phyloP scores from a whole-genome alignment of 805 yeast genomes.

The Hyphopichia homilentoma region DNA sequence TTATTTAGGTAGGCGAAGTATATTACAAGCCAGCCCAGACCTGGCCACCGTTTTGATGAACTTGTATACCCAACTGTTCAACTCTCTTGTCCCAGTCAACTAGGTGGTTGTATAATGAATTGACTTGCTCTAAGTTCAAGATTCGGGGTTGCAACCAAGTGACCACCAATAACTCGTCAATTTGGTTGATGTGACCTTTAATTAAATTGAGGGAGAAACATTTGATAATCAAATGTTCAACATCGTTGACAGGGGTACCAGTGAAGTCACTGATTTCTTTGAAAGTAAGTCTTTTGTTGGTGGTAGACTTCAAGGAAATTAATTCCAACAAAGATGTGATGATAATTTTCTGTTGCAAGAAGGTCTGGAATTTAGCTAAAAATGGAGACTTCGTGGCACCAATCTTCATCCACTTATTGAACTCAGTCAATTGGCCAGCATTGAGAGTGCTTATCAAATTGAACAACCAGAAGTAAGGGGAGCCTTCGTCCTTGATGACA shows the following conservation, averaged over 20 bases:
- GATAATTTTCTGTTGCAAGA: slow-evolving; percentile 85
- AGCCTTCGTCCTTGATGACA: slow-evolving; percentile 38
- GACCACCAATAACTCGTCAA: slow-evolving; percentile 69
- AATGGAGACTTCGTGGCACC: slow-evolving; percentile 45
- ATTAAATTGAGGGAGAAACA: slow-evolving; percentile 81
- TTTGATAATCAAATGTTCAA: slow-evolving; percentile 88
- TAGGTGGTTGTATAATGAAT: slow-evolving; percentile 68
- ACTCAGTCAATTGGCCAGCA: slow-evolving; percentile 68
- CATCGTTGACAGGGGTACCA: slow-evolving; percentile 65
- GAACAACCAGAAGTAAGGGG: slow-evolving; percentile 65
- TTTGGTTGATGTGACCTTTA: slow-evolving; percentile 89
- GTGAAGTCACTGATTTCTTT: slow-evolving; percentile 65
- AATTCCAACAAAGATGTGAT: slow-evolving; percentile 88
- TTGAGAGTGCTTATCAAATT: slow-evolving; percentile 68
- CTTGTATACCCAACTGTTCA: slow-evolving; percentile 46
- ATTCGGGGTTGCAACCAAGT: slow-evolving; percentile 97
- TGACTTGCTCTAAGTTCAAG: slow-evolving; percentile 77
- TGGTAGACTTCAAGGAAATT: slow-evolving; percentile 71
- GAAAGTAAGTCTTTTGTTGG: slow-evolving; percentile 70
- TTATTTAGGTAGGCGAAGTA: no score
- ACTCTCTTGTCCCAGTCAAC: slow-evolving; percentile 78
- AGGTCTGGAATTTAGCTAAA: slow-evolving; percentile 54
- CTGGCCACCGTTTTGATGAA: slow-evolving; percentile 36
- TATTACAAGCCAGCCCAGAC: slow-evolving; percentile 36
- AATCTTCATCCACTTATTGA: slow-evolving; percentile 48